phyloP scores from a whole-genome alignment of 2,329 filamentous ascomycete species.

The Microthyrium microscopicum region DNA sequence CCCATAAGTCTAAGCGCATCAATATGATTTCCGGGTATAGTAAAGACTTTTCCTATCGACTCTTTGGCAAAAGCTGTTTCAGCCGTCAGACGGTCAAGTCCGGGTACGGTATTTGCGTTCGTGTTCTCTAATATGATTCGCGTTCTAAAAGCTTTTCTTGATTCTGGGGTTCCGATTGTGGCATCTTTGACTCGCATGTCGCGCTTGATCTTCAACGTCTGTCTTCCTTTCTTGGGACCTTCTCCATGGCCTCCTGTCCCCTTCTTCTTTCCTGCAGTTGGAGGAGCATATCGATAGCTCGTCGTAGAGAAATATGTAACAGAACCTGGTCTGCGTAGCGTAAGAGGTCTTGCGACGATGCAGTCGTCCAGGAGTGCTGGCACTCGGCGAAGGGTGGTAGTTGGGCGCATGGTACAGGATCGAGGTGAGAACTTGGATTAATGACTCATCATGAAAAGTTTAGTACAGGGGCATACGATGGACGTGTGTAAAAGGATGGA shows the following conservation, averaged over 20 bases:
- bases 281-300: too few relatives aligned
- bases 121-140: slow-evolving; percentile 84
- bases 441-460: too few relatives aligned
- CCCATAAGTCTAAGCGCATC: slow-evolving; percentile 71
- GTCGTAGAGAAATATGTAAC: too few relatives aligned
- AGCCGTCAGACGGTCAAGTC: slow-evolving; percentile 34
- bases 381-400: too few relatives aligned
- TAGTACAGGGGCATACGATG: too few relatives aligned
- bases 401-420: too few relatives aligned
- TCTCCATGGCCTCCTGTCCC: not conserved
- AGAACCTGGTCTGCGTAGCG: too few relatives aligned
- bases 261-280: slow-evolving; percentile 6
- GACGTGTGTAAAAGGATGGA: too few relatives aligned
- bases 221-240: slow-evolving; percentile 2
- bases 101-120: slow-evolving; percentile 65
- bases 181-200: slow-evolving; percentile 11
- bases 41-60: slow-evolving; percentile 39
- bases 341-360: too few relatives aligned
- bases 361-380: too few relatives aligned
- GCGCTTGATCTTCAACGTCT: slow-evolving; percentile 5
- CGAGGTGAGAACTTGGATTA: too few relatives aligned
- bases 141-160: slow-evolving; percentile 73
- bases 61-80: slow-evolving; percentile 7
- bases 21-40: slow-evolving; percentile 51
- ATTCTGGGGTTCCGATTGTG: slow-evolving; percentile 37